Conservation (phyloP, 805 yeast species). For the Nakazawaea siamensis region DNA sequence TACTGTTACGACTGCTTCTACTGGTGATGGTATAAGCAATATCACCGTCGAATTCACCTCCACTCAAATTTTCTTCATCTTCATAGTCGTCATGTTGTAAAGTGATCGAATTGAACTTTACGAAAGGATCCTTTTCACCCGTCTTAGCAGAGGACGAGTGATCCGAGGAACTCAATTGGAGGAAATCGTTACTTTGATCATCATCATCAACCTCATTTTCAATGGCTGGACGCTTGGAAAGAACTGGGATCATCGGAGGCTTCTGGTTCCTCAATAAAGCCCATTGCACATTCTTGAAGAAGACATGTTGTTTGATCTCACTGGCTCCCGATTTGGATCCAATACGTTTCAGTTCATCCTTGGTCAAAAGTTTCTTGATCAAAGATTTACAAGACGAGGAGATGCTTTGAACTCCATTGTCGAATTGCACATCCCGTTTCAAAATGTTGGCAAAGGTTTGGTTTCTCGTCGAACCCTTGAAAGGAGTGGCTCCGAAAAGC, state of each 20-base stretch:
- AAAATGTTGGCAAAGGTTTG: constrained; percentile 84
- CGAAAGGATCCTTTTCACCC: constrained; percentile 58
- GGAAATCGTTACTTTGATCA: constrained; percentile 11
- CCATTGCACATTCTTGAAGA: constrained; percentile 92
- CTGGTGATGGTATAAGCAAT: constrained; percentile 47
- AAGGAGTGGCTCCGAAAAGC: constrained; percentile 94
- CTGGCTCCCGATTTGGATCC: constrained; percentile 95
- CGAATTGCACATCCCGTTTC: constrained; percentile 75
- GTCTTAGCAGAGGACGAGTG: neutral
- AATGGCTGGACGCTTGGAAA: constrained; percentile 20
- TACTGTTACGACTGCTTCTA: constrained; percentile 10
- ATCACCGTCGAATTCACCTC: constrained; percentile 38
- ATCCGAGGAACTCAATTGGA: neutral
- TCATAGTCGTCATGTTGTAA: constrained; percentile 62
- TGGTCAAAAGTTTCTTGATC: constrained; percentile 73
- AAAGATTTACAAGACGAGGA: constrained; percentile 73
- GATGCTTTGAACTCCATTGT: constrained; percentile 45
- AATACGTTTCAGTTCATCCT: constrained; percentile 81
- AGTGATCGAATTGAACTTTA: constrained; percentile 78
- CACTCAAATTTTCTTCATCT: constrained; percentile 35
- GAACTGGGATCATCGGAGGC: constrained; percentile 93
- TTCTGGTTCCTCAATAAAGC: constrained; percentile 85
- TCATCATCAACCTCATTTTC: constrained; percentile 11
- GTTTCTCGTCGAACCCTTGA: constrained; percentile 84
- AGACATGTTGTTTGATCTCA: constrained; percentile 85